Percentiles rank a stretch among this genome's conserved stretches.
phyloP scores from a whole-genome alignment of 2,329 filamentous ascomycete species.

The Beauveria sp. region DNA sequence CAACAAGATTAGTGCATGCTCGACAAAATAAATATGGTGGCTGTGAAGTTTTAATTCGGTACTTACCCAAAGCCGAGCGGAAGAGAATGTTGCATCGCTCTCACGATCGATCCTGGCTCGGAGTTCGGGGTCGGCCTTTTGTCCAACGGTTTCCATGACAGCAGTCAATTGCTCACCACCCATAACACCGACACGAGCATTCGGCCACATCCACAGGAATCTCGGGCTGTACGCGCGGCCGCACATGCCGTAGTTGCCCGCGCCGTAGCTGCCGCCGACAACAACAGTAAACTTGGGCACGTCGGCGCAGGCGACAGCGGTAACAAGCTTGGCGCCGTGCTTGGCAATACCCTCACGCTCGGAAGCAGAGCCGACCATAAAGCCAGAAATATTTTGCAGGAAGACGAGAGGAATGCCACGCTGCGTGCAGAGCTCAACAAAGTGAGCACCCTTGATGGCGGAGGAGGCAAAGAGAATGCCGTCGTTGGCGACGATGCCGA shows the following conservation, averaged over 20 bases:
- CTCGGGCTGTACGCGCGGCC: slow-evolving; percentile 86
- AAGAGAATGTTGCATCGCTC: slow-evolving; percentile 82
- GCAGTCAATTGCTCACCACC: slow-evolving; percentile 82
- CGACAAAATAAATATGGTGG: neutral
- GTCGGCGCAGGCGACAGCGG: slow-evolving; percentile 85
- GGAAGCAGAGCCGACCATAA: slow-evolving; percentile 93
- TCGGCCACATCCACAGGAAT: slow-evolving; percentile 96
- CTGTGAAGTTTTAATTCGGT: neutral
- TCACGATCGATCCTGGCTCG: slow-evolving; percentile 81
- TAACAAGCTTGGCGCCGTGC: slow-evolving; percentile 94
- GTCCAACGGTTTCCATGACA: slow-evolving; percentile 93
- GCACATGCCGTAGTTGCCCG: slow-evolving; percentile 98
- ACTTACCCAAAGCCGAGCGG: slow-evolving; percentile 77
- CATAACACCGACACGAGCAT: slow-evolving; percentile 95
- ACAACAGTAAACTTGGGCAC: slow-evolving; percentile 97
- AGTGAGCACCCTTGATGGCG: slow-evolving; percentile 89
- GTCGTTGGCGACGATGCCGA: slow-evolving; percentile 93
- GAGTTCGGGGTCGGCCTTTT: slow-evolving; percentile 70
- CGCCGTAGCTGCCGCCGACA: slow-evolving; percentile 85
- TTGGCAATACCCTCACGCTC: slow-evolving; percentile 95
- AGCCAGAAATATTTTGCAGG: slow-evolving; percentile 92
- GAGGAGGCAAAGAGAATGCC: slow-evolving; percentile 89
- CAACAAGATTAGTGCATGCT: neutral
- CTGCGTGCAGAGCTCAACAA: slow-evolving; percentile 89
- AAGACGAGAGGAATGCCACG: slow-evolving; percentile 86